Conservation (phyloP, 495 filamentous ascomycete species). For the Parachaetomium inaequale region DNA sequence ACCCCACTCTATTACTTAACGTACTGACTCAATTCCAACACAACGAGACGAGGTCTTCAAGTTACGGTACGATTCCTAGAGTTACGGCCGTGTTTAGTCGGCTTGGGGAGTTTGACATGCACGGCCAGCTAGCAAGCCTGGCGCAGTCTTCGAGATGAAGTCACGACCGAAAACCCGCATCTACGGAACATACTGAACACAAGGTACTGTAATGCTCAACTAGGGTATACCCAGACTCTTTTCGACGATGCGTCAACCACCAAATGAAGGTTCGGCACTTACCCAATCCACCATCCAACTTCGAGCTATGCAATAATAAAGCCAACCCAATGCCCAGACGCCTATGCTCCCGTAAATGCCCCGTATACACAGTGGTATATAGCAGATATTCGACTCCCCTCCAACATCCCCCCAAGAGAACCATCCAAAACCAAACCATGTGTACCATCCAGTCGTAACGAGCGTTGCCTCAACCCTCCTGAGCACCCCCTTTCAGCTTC, state of each 20-base stretch:
- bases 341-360: neutral
- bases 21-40: neutral
- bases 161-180: neutral
- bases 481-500: neutral
- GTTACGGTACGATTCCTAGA: too few species aligned
- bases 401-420: neutral
- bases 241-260: neutral
- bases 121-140: too few species aligned
- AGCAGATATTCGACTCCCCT: neutral
- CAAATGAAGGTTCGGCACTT: neutral
- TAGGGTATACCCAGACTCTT: neutral
- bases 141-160: too few species aligned
- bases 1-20: neutral
- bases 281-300: neutral
- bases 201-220: too few species aligned
- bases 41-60: too few species aligned
- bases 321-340: neutral
- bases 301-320: neutral
- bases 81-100: too few species aligned
- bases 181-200: neutral
- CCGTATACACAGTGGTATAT: neutral
- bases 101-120: too few species aligned
- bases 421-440: neutral
- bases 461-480: neutral
- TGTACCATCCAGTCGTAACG: constrained; percentile 6